Evolutionary conservation across 805 yeast species (phyloP).

Genomic region (Metschnikowia santaceciliae): DNA sequence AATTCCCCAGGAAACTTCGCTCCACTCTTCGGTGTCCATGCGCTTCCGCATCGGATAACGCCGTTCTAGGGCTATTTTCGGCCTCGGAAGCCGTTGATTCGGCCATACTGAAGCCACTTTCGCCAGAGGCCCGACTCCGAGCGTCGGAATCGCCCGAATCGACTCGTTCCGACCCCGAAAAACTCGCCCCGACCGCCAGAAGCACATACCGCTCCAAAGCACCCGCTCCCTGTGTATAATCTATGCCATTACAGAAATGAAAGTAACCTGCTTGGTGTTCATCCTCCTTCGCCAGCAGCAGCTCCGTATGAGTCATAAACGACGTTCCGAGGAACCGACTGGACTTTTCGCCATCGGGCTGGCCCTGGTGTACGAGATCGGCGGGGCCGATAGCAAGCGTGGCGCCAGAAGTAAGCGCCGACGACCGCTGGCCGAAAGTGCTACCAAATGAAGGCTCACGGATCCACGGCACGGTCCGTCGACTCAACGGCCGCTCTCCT

Average conservation of each 20-base stretch:
- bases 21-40: neutral
- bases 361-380: constrained; percentile 38
- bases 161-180: constrained; percentile 12
- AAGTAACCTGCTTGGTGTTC: constrained; percentile 40
- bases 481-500: neutral
- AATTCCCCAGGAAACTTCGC: neutral
- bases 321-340: constrained; percentile 26
- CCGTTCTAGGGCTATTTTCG: neutral
- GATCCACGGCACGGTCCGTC: constrained; percentile 21
- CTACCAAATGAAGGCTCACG: constrained; percentile 30
- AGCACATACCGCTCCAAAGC: constrained; percentile 29
- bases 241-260: constrained; percentile 37
- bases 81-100: neutral
- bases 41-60: too few relatives aligned
- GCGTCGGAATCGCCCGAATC: constrained; percentile 10
- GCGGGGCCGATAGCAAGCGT: constrained; percentile 29
- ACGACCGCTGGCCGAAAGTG: constrained; percentile 24
- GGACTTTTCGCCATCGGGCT: constrained; percentile 29
- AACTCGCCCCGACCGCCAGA: constrained; percentile 23
- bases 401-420: constrained; percentile 17
- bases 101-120: neutral
- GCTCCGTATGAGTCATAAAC: constrained; percentile 16
- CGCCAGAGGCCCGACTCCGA: neutral
- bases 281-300: constrained; percentile 20
- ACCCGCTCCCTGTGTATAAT: constrained; percentile 16